Conservation (phyloP, 2,329 filamentous ascomycete species). For the Exophiala alcalophila region DNA sequence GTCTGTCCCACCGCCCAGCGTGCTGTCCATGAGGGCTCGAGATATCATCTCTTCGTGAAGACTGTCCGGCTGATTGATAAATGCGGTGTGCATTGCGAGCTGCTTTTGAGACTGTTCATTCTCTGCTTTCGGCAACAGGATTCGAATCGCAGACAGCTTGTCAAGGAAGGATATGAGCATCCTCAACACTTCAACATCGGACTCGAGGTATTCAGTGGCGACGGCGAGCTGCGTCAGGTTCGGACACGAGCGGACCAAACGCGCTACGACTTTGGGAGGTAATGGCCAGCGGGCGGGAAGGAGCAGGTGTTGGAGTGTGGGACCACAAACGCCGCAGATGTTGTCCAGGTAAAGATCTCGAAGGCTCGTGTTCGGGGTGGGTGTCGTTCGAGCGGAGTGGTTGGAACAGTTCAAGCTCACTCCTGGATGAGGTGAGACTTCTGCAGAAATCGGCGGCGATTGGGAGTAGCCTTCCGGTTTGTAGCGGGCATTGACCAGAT, state of each 20-base stretch:
- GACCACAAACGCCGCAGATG: constrained; percentile 51
- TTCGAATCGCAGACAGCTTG: constrained; percentile 37
- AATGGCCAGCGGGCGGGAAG: constrained; percentile 57
- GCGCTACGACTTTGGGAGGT: constrained; percentile 47
- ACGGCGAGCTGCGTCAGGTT: constrained; percentile 59
- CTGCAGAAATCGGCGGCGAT: constrained; percentile 12
- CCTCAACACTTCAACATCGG: constrained; percentile 15
- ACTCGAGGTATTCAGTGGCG: constrained; percentile 40
- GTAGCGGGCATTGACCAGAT: constrained; percentile 46
- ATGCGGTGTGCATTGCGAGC: constrained; percentile 1
- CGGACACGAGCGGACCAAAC: constrained; percentile 54
- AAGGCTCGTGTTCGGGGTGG: constrained; percentile 35
- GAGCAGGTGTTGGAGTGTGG: constrained; percentile 55
- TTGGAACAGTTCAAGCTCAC: too few relatives aligned
- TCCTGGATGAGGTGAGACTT: constrained; percentile 27
- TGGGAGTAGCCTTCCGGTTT: constrained; percentile 1
- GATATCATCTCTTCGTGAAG: constrained; percentile 15
- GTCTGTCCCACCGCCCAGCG: not conserved
- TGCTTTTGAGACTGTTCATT: constrained; percentile 3
- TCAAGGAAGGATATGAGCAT: constrained; percentile 30
- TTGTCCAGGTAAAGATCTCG: constrained; percentile 50
- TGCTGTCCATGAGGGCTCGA: not conserved
- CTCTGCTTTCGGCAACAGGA: constrained; percentile 38
- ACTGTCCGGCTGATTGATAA: constrained; percentile 13
- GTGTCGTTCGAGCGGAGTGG: constrained; percentile 25